Conservation (phyloP, 2,329 filamentous ascomycete species). For the Venturia oleaginea region DNA sequence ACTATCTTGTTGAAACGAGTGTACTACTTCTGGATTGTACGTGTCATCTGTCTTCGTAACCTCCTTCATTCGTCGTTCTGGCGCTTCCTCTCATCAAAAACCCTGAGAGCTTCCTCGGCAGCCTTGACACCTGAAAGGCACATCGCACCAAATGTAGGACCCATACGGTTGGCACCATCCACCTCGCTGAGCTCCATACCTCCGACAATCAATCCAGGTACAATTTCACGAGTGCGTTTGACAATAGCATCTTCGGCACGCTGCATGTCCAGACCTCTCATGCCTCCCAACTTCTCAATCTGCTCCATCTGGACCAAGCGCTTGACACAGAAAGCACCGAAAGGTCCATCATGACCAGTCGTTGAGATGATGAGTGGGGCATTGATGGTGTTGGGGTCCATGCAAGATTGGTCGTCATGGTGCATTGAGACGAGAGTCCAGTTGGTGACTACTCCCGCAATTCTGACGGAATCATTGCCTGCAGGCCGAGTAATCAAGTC, state of each 20-base stretch:
- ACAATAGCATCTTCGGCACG: slow-evolving; percentile 86
- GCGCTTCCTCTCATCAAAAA: slow-evolving; percentile 69
- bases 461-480: slow-evolving; percentile 49
- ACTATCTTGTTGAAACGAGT: not conserved
- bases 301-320: slow-evolving; percentile 80
- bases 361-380: slow-evolving; percentile 81
- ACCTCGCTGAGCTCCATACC: slow-evolving; percentile 91
- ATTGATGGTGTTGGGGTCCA: slow-evolving; percentile 97
- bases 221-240: slow-evolving; percentile 79
- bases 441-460: slow-evolving; percentile 89
- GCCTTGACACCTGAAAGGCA: slow-evolving; percentile 80
- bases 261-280: slow-evolving; percentile 92
- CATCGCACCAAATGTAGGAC: slow-evolving; percentile 84
- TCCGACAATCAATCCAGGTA: slow-evolving; percentile 82
- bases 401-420: slow-evolving; percentile 85
- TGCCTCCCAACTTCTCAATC: slow-evolving; percentile 76
- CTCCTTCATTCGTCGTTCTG: slow-evolving; percentile 52
- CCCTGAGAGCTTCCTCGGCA: slow-evolving; percentile 71
- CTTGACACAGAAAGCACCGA: slow-evolving; percentile 87
- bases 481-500: slow-evolving; percentile 76
- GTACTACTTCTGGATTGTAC: not conserved
- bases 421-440: slow-evolving; percentile 88
- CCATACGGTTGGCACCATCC: slow-evolving; percentile 88
- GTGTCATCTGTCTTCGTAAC: not conserved
- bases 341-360: slow-evolving; percentile 83